A percentile compares a stretch with the other conserved stretches of the same genome.
Conservation (phyloP, 2,329 filamentous ascomycete species). For the Aureobasidium namibiae region DNA sequence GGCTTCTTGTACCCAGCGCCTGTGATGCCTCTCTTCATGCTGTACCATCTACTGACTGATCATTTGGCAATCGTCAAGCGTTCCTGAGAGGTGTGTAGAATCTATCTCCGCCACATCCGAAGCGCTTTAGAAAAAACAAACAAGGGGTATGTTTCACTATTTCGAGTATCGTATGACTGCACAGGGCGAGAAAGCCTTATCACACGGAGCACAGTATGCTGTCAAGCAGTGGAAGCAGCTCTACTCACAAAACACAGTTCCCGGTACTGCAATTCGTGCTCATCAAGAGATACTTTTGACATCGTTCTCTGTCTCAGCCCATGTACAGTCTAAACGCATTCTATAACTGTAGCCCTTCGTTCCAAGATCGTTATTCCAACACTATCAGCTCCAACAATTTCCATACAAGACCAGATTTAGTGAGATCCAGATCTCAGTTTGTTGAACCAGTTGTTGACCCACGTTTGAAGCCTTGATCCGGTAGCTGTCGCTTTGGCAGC, state of each 20-base stretch:
- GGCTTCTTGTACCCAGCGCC: not conserved
- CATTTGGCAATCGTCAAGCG: not conserved
- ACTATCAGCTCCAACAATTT: not conserved
- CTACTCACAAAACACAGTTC: not conserved
- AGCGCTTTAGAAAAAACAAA: not conserved
- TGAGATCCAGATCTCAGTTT: not conserved
- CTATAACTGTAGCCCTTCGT: not conserved
- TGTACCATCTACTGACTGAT: not conserved
- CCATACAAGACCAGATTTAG: not conserved
- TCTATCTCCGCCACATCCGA: not conserved
- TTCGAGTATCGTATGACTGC: not conserved
- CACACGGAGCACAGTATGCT: not conserved
- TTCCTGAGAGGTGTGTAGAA: not conserved
- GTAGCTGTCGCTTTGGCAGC: conserved; percentile 1
- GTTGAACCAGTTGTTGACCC: not conserved
- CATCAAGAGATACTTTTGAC: conserved; percentile 2
- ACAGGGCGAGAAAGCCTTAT: not conserved
- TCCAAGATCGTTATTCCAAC: not conserved
- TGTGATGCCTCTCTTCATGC: not conserved
- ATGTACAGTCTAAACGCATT: not conserved
- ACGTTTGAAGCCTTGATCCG: not conserved
- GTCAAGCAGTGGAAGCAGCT: not conserved
- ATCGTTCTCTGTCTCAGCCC: not conserved
- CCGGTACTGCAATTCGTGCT: not conserved
- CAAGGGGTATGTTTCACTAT: not conserved